Evolutionary conservation across 148 eudicot species (phyloP).

Genomic region (Fallopia convolvulus): DNA sequence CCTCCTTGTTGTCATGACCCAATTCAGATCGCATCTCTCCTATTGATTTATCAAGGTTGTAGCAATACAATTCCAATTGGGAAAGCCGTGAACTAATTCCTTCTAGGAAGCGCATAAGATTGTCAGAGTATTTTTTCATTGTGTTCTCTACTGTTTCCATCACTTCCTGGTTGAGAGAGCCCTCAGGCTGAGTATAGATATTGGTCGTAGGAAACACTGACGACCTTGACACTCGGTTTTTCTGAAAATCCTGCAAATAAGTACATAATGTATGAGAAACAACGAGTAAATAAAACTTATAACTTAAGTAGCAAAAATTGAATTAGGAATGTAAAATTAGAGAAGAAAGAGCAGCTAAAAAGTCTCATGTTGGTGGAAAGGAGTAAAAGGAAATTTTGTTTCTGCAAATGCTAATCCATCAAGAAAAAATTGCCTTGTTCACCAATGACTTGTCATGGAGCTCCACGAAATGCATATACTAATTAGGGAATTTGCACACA

Average conservation of each 20-base stretch:
- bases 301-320: neutral
- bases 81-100: slow-evolving; percentile 95
- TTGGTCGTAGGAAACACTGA: slow-evolving; percentile 62
- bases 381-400: neutral
- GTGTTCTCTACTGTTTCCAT: slow-evolving; percentile 68
- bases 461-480: neutral
- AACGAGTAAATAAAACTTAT: neutral
- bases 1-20: slow-evolving; percentile 72
- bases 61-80: slow-evolving; percentile 88
- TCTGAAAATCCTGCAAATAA: slow-evolving; percentile 71
- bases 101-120: slow-evolving; percentile 94
- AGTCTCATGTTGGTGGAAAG: too few species aligned
- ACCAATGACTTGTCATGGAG: neutral
- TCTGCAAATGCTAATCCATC: neutral
- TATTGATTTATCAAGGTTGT: slow-evolving; percentile 93
- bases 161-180: slow-evolving; percentile 60
- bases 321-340: neutral
- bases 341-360: neutral
- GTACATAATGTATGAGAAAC: slow-evolving; percentile 3
- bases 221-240: slow-evolving; percentile 77
- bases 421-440: neutral
- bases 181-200: slow-evolving; percentile 72
- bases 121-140: slow-evolving; percentile 86
- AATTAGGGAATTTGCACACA: neutral
- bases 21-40: slow-evolving; percentile 95